Conservation (phyloP, 768 basidiomycete species). For the Amanita molliuscula region DNA sequence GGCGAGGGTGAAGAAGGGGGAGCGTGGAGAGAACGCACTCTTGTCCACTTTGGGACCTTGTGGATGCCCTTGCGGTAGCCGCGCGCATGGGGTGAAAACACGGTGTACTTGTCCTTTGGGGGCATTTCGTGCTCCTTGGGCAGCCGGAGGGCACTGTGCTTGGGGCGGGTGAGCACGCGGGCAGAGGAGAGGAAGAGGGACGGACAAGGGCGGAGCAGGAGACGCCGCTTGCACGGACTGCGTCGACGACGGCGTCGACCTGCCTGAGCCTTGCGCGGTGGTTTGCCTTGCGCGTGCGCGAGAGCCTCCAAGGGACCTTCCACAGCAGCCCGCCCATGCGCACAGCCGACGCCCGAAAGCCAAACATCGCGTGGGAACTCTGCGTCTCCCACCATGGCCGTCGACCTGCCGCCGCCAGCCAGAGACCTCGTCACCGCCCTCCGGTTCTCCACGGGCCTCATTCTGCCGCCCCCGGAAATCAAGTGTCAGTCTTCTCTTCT, state of each 20-base stretch:
- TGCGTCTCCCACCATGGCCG: conserved; percentile 32
- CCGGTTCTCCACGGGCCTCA: conserved; percentile 76
- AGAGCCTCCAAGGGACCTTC: conserved; percentile 94
- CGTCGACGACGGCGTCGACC: conserved; percentile 89
- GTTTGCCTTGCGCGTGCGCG: conserved; percentile 86
- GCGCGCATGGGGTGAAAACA: conserved; percentile 56
- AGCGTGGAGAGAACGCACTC: conserved; percentile 38
- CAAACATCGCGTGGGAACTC: conserved; percentile 56
- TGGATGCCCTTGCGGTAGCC: conserved; percentile 94
- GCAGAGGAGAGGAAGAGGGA: conserved; percentile 5
- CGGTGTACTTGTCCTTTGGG: conserved; percentile 90
- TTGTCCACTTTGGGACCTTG: conserved; percentile 95
- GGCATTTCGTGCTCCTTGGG: conserved; percentile 94
- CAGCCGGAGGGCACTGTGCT: conserved; percentile 69
- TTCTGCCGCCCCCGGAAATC: conserved; percentile 93
- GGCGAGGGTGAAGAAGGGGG: not conserved
- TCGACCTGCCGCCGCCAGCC: conserved; percentile 10
- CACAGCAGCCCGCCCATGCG: conserved; percentile 76
- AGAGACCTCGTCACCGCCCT: conserved; percentile 15
- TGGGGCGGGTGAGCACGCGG: conserved; percentile 1
- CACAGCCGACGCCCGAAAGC: conserved; percentile 65
- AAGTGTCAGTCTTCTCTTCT: conserved; percentile 54
- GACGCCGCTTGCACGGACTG: conserved; percentile 76
- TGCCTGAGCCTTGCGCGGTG: conserved; percentile 81
- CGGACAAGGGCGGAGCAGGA: conserved; percentile 68